Evolutionary conservation across 805 yeast genomes (phyloP).

Genomic region (Wickerhamiella alocasiicola): DNA sequence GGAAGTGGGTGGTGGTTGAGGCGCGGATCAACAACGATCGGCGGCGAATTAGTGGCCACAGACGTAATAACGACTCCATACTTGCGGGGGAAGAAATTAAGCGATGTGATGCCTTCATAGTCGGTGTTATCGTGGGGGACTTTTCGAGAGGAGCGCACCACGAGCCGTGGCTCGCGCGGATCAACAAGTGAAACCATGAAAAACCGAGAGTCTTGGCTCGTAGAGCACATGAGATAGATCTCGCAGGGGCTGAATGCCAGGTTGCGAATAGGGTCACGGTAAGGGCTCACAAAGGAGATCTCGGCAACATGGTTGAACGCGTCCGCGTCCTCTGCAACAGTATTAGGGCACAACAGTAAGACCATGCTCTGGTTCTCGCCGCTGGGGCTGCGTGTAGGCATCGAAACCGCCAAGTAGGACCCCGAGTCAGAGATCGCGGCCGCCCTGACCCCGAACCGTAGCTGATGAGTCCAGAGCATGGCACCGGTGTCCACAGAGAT

Average conservation of each 20-base stretch:
- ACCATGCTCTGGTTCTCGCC: slow-evolving; percentile 68
- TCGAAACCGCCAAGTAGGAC: slow-evolving; percentile 59
- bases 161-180: slow-evolving; percentile 49
- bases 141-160: slow-evolving; percentile 55
- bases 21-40: slow-evolving; percentile 53
- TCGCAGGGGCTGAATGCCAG: slow-evolving; percentile 64
- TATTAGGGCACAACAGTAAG: slow-evolving; percentile 37
- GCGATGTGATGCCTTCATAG: slow-evolving; percentile 79
- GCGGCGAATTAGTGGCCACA: slow-evolving; percentile 51
- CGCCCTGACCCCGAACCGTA: slow-evolving; percentile 68
- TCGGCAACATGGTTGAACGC: slow-evolving; percentile 37
- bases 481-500: slow-evolving; percentile 49
- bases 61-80: slow-evolving; percentile 40
- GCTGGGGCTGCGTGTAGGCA: slow-evolving; percentile 59
- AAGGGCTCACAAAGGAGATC: slow-evolving; percentile 67
- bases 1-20: not conserved
- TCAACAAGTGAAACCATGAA: slow-evolving; percentile 58
- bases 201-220: slow-evolving; percentile 66
- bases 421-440: slow-evolving; percentile 58
- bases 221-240: slow-evolving; percentile 58
- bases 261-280: slow-evolving; percentile 70
- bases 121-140: slow-evolving; percentile 50
- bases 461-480: slow-evolving; percentile 54
- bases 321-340: slow-evolving; percentile 5
- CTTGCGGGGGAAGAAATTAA: slow-evolving; percentile 56